Conservation (phyloP, 495 filamentous ascomycete species). For the Daldinia loculata region DNA sequence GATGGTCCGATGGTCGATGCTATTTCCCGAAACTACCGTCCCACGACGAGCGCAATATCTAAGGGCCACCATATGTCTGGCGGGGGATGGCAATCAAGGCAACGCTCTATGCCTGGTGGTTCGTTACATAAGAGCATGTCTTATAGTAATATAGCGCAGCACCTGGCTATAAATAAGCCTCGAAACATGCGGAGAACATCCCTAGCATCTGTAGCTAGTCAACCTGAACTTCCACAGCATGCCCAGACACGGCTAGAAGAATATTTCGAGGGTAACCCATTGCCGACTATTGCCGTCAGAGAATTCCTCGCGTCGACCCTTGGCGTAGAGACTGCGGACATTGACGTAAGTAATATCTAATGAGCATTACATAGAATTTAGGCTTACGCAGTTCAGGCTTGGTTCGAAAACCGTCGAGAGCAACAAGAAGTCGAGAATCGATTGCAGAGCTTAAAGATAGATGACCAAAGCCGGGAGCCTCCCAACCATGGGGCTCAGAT, state of each 20-base stretch:
- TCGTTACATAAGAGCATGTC: conserved; percentile 38
- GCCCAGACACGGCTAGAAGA: conserved; percentile 53
- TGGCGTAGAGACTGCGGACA: conserved; percentile 50
- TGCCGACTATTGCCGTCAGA: conserved; percentile 49
- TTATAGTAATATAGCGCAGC: conserved; percentile 35
- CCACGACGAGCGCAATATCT: conserved; percentile 6
- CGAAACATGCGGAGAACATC: conserved; percentile 44
- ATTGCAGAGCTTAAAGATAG: conserved; percentile 49
- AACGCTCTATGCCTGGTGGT: conserved; percentile 20
- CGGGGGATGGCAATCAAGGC: conserved; percentile 20
- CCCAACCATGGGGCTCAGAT: conserved; percentile 47
- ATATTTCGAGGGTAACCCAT: conserved; percentile 52
- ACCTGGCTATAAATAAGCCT: conserved; percentile 44
- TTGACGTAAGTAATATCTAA: conserved; percentile 43
- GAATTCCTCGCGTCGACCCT: conserved; percentile 55
- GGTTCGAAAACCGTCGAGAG: conserved; percentile 57
- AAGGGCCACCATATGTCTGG: conserved; percentile 6
- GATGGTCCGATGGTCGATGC: conserved; percentile 20
- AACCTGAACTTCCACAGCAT: conserved; percentile 47
- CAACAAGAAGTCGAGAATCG: conserved; percentile 51
- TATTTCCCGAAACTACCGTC: conserved; percentile 8
- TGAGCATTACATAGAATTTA: background rate
- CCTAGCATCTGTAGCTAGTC: conserved; percentile 41
- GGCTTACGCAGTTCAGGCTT: conserved; percentile 36
- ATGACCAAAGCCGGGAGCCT: conserved; percentile 36